Conservation (phyloP, 192 early-diverging fungal species). For the Dispira simplex region DNA sequence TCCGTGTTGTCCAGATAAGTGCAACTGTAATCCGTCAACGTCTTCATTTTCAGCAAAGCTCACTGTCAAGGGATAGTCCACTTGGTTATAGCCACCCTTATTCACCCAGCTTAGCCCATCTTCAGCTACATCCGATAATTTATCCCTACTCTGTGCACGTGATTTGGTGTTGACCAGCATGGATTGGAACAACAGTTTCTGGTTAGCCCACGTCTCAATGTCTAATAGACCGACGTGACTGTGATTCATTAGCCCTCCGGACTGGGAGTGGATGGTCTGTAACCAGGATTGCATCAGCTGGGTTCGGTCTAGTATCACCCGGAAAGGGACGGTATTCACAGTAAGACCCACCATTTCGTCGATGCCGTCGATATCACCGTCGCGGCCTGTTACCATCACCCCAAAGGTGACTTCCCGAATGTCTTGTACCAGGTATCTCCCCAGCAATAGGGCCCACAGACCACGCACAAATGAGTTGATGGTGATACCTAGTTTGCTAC, state of each 20-base stretch:
- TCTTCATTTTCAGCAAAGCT: neutral
- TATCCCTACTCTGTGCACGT: neutral
- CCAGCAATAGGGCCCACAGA: constrained; percentile 3
- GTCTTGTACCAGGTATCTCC: neutral
- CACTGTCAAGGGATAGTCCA: constrained; percentile 3
- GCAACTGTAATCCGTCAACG: neutral
- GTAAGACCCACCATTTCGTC: constrained; percentile 9
- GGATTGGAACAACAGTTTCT: neutral
- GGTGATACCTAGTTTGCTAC: neutral
- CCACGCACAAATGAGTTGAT: neutral
- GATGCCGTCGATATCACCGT: neutral
- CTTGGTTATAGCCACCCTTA: neutral
- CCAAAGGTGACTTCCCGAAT: constrained; percentile 6
- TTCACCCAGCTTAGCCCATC: neutral
- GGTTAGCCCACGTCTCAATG: neutral
- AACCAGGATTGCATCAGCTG: neutral
- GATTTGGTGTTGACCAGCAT: constrained; percentile 3
- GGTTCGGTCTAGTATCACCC: neutral
- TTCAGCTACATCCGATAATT: neutral
- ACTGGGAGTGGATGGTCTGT: neutral
- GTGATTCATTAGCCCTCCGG: neutral
- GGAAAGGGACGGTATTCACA: constrained; percentile 2
- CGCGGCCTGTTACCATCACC: constrained; percentile 6
- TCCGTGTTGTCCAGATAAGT: neutral
- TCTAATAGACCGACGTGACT: neutral